Evolutionary conservation across 805 yeast species (phyloP), one percentile per base, ranked within the genome.

Genomic region (Metschnikowia lunata): DNA sequence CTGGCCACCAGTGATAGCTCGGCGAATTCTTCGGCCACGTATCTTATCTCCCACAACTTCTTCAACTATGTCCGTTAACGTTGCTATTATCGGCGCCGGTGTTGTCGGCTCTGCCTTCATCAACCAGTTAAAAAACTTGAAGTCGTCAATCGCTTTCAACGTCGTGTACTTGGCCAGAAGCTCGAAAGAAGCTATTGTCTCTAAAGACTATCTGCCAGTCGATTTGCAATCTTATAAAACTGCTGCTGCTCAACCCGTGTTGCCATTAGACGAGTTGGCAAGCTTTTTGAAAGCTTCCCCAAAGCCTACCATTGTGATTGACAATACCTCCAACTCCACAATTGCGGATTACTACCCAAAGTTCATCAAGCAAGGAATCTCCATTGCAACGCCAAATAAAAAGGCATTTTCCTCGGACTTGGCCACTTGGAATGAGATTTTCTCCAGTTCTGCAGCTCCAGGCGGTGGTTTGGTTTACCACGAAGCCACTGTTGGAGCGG

Each of bases 401-500:
- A 93, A 93, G 75, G 99, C 95, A 0, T 93, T 93, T 61, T 89
- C 97, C 8, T 76, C 89, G 35, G 84, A 80, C 44, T 67, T 85
- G 49, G 64, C 71, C 23, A 68, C 82, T 10, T 93, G 98, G 97
- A 78, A 87, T 45, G 74, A 76, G 40, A 80, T 93, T 43, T 87
- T 87, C 57, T 60, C 64, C 30, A 66, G 67, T 40, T 76, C 85
- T 30, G 75, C 72, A 32, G 67, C 71, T 33, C 74, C 77, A 37
- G 70, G 72, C 31, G 73, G 76, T 37, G 90, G 88, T 34, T 74
- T 91, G 51, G 95, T 89, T 36, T 91, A 89, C 75, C 99, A 93
- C 62, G 99, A 93, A 75, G 95, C 99, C 40, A 88, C 97, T 7
- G 98, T 93, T 47, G 98, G 98, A 61, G 99, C 99, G 35, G 99